Evolutionary conservation across 2,329 filamentous ascomycete genomes (phyloP).

Genomic region (Trichophyton mentagrophytes): DNA sequence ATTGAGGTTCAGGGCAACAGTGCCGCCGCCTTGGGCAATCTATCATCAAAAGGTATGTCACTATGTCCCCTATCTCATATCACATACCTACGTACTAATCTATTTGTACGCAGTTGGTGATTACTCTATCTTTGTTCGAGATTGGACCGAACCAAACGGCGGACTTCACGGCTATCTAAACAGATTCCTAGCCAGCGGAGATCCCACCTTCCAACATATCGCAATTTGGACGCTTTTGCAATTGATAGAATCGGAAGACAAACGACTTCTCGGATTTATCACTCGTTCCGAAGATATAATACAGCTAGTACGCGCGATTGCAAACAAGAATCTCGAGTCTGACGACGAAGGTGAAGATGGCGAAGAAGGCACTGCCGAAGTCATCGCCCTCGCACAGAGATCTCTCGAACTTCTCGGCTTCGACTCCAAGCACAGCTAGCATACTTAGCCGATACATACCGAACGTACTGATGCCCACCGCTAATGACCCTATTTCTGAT

Average conservation of each 20-base stretch:
- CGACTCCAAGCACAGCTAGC: not conserved
- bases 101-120: slow-evolving; percentile 57
- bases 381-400: slow-evolving; percentile 77
- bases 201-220: slow-evolving; percentile 97
- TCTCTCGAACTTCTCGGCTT: slow-evolving; percentile 63
- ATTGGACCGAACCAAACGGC: slow-evolving; percentile 84
- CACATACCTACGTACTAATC: not conserved
- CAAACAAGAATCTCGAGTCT: slow-evolving; percentile 74
- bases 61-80: slow-evolving; percentile 5
- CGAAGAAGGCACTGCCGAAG: slow-evolving; percentile 81
- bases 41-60: slow-evolving; percentile 85
- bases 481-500: not conserved
- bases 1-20: slow-evolving; percentile 98
- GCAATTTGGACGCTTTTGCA: slow-evolving; percentile 97
- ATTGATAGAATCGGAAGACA: slow-evolving; percentile 87
- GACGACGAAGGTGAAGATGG: slow-evolving; percentile 82
- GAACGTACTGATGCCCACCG: not conserved
- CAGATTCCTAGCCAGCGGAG: slow-evolving; percentile 83
- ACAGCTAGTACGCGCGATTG: slow-evolving; percentile 80
- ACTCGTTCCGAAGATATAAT: slow-evolving; percentile 84
- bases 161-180: slow-evolving; percentile 92
- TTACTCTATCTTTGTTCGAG: slow-evolving; percentile 88
- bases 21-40: slow-evolving; percentile 83
- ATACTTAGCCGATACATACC: too few relatives aligned
- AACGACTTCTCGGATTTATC: slow-evolving; percentile 75